Base-by-base conservation (phyloP, 805 yeast genomes). In the Hanseniaspora meyeri region DNA sequence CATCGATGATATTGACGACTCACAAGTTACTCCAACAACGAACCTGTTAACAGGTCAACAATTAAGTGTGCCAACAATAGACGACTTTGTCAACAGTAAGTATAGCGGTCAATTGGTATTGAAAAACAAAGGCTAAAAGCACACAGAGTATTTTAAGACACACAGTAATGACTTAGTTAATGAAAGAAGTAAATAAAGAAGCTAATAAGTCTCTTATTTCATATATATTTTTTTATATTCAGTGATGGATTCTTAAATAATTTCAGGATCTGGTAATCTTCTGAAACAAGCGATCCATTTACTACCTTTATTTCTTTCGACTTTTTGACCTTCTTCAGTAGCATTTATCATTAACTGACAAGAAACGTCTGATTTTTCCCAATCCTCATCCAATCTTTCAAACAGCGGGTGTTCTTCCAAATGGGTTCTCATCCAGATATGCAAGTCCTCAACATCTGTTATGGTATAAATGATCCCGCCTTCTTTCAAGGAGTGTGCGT, bases 241-340 rank as follows among this genome's bases (percentile, higher is more conserved):
- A 37, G 24, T 11, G 9, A 8, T 31, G 5, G 17, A 20, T 49
- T 11, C 39, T 39, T 38, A 59, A 37, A 60, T 51, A 38, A 62
- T 63, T 50, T 52, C 73, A 24, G 87, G 88, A 57, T 77, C 76
- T 48, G 87, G 82, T 52, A 85, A 68, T 68, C 95, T 78, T 69
- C 74, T 79, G 68, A 82, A 90, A 65, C 97, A 93, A 20, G 97
- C 97, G 38, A 89, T 77, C 69, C 76, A 93, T 68, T 93, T 93
- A 60, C 74, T 75, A 34, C 98, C 98, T 43, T 83, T 77, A 67
- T 93, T 93, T 65, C 98, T 80, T 49, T 82, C 83, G 39, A 93
- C 98, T 70, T 93, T 93, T 72, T 93, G 90, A 58, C 98, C 98
- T 70, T 93, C 98, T 70, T 93, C 98, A 1, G 98, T 93, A n/a